phyloP scores from a whole-genome alignment of 2,329 filamentous ascomycete genomes.

The Paecilomyces variotii region DNA sequence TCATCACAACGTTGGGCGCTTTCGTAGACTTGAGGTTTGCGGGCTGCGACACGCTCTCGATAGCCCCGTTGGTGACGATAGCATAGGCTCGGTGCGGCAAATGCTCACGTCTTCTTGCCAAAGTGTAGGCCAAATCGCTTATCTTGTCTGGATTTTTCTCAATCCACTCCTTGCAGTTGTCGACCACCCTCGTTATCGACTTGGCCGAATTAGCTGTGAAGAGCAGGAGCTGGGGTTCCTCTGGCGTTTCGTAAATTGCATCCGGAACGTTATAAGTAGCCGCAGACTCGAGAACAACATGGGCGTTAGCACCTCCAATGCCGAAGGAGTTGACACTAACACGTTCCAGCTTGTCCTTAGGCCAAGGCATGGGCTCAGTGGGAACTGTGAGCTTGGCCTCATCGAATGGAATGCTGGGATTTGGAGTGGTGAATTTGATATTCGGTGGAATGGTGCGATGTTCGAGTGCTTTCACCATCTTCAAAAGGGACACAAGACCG shows the following conservation, averaged over 20 bases:
- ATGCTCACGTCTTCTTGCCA: conserved; percentile 39
- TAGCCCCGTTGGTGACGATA: conserved; percentile 25
- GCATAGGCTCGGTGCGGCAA: conserved; percentile 14
- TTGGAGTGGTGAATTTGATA: conserved; percentile 34
- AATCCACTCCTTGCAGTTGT: neutral
- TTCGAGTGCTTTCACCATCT: conserved; percentile 24
- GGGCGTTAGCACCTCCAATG: conserved; percentile 6
- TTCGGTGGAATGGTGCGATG: conserved; percentile 34
- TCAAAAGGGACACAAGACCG: conserved; percentile 29
- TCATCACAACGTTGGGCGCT: conserved; percentile 1
- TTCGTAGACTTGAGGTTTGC: neutral
- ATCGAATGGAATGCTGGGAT: conserved; percentile 13
- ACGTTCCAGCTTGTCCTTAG: too few relatives aligned
- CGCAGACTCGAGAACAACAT: conserved; percentile 2
- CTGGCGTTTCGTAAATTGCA: neutral
- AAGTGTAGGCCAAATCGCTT: conserved; percentile 20
- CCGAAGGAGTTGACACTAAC: conserved; percentile 4
- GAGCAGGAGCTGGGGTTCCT: conserved; percentile 9
- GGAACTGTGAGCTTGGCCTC: too few relatives aligned
- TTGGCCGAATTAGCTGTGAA: conserved; percentile 8
- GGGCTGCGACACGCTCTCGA: neutral
- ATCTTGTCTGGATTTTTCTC: neutral
- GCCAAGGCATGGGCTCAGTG: too few relatives aligned
- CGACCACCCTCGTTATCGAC: neutral
- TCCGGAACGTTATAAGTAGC: neutral